Evolutionary conservation across 2,329 filamentous ascomycete species (phyloP).

Genomic region (Penicillium glabrum): DNA sequence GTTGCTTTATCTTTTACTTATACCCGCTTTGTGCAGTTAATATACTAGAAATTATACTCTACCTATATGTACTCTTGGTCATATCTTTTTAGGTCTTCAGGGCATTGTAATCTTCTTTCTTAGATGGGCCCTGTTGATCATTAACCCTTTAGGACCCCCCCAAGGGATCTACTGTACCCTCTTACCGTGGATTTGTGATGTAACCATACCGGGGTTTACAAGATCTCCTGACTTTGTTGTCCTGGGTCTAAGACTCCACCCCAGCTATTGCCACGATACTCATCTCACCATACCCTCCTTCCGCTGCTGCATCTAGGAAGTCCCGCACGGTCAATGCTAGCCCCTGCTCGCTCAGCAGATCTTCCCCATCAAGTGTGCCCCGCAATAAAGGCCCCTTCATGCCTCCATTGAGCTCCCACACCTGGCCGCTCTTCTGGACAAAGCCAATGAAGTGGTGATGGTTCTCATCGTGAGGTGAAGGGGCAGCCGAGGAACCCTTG

Average conservation of each 20-base stretch:
- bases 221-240: neutral
- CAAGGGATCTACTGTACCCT: too few relatives aligned
- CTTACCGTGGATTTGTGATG: too few relatives aligned
- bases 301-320: slow-evolving; percentile 15
- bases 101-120: too few relatives aligned
- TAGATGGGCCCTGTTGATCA: too few relatives aligned
- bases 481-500: slow-evolving; percentile 13
- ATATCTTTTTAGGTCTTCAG: too few relatives aligned
- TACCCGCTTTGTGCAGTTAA: neutral
- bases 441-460: slow-evolving; percentile 23
- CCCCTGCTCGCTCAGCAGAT: slow-evolving; percentile 20
- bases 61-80: too few relatives aligned
- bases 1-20: neutral
- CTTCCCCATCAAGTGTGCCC: slow-evolving; percentile 29
- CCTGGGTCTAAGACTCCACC: neutral
- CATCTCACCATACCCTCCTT: slow-evolving; percentile 14
- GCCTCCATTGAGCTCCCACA: slow-evolving; percentile 25
- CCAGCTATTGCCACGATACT: slow-evolving; percentile 21
- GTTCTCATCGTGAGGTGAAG: slow-evolving; percentile 19
- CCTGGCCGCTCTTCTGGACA: slow-evolving; percentile 15
- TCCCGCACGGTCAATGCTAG: slow-evolving; percentile 16
- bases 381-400: slow-evolving; percentile 34
- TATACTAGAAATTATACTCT: too few relatives aligned
- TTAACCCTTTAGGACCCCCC: too few relatives aligned
- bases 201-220: neutral